These are phyloP conservation scores for Solanum rostratum DNA, from an alignment of 257 asterid species.

Conservation along the genomic window DNA sequence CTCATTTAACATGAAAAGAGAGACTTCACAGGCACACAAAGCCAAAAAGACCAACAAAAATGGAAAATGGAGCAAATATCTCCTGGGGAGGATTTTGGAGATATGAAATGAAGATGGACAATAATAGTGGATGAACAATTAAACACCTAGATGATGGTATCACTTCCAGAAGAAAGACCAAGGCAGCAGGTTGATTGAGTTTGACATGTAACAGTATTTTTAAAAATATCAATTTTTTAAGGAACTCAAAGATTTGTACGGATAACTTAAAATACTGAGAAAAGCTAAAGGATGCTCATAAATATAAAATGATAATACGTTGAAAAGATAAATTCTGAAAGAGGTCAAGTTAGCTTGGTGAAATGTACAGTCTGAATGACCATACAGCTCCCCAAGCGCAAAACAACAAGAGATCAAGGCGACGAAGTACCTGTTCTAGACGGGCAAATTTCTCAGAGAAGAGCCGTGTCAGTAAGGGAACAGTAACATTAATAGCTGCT, in stretches of 20 bases:
- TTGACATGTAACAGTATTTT: background rate
- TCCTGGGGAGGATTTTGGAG: background rate
- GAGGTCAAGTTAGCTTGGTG: background rate
- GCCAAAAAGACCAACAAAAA: background rate
- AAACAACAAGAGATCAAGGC: background rate
- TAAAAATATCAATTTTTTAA: background rate
- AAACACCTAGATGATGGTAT: background rate
- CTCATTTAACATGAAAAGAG: background rate
- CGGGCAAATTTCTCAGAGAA: constrained; percentile 53
- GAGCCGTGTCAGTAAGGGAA: constrained; percentile 58
- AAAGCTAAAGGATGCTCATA: background rate
- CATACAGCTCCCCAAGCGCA: background rate
- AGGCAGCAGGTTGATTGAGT: background rate
- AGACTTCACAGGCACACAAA: background rate
- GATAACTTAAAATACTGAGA: background rate
- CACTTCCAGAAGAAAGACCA: background rate
- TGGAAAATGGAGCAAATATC: background rate
- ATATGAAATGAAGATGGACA: background rate
- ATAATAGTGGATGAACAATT: background rate
- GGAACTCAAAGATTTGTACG: background rate
- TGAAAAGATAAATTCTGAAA: background rate
- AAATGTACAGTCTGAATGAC: background rate
- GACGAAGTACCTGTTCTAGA: constrained; percentile 65
- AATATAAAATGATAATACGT: background rate
- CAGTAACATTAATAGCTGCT: constrained; percentile 53